phyloP scores from a whole-genome alignment of 345 rosid genomes.

The Toxicodendron radicans region DNA sequence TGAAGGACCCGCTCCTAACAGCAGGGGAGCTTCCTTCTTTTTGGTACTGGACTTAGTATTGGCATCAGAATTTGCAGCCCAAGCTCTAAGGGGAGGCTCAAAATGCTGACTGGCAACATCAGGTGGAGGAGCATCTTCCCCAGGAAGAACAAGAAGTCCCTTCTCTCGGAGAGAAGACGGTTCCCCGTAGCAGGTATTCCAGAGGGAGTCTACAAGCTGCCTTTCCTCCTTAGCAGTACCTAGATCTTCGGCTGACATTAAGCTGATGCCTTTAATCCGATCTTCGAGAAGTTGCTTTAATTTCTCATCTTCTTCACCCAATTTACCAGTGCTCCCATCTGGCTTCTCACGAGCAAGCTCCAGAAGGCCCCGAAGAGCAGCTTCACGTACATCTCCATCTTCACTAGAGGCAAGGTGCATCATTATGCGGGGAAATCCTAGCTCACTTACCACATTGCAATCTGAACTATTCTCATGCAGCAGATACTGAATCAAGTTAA shows the following conservation, averaged over 20 bases:
- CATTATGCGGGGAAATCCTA: constrained; percentile 80
- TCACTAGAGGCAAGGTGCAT: constrained; percentile 79
- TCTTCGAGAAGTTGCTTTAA: constrained; percentile 73
- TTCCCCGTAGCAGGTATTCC: constrained; percentile 68
- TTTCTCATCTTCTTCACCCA: constrained; percentile 54
- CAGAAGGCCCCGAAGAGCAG: constrained; percentile 70
- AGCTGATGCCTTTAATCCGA: constrained; percentile 52
- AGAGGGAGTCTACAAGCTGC: constrained; percentile 74
- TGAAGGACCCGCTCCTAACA: constrained; percentile 50
- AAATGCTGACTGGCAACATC: constrained; percentile 76
- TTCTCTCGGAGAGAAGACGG: constrained; percentile 66
- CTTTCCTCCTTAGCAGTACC: constrained; percentile 83
- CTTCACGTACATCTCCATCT: constrained; percentile 76
- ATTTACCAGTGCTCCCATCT: constrained; percentile 34
- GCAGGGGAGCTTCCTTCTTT: constrained; percentile 59
- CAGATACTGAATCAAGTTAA: constrained; percentile 84
- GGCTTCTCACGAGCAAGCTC: constrained; percentile 60
- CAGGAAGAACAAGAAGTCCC: constrained; percentile 76
- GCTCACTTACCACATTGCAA: constrained; percentile 54
- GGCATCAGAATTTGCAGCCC: constrained; percentile 46
- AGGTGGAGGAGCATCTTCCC: constrained; percentile 67
- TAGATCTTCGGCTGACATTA: constrained; percentile 77
- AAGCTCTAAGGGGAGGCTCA: constrained; percentile 79
- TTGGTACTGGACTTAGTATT: constrained; percentile 36
- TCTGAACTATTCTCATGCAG: constrained; percentile 73